Conservation (phyloP, 192 early-diverging fungal genomes). For the Gonapodya prolifera region DNA sequence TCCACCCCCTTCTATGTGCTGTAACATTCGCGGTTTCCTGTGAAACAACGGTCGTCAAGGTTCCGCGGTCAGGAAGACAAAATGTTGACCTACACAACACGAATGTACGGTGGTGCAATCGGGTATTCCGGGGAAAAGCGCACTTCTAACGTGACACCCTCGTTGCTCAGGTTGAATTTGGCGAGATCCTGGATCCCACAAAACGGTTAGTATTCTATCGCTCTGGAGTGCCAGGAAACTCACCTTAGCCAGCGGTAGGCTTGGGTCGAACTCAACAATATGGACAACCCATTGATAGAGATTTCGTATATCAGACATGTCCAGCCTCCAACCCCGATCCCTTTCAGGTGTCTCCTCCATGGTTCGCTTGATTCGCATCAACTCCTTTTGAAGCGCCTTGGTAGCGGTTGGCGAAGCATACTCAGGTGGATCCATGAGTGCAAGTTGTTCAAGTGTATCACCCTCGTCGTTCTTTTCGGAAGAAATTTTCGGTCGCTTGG, state of each 20-base stretch:
- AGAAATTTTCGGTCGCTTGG: too few relatives aligned
- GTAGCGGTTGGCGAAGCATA: too few relatives aligned
- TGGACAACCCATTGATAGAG: constrained; percentile 22
- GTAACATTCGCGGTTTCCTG: constrained; percentile 25
- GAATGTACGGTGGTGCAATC: constrained; percentile 21
- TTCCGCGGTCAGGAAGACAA: too few relatives aligned
- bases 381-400: too few relatives aligned
- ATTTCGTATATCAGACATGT: constrained; percentile 8
- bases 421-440: too few relatives aligned
- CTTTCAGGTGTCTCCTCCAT: background rate
- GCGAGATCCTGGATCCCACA: too few relatives aligned
- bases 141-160: constrained; percentile 15
- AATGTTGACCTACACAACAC: constrained; percentile 21
- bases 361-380: too few relatives aligned
- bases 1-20: constrained; percentile 26
- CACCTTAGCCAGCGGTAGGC: constrained; percentile 16
- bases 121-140: constrained; percentile 17
- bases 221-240: too few relatives aligned
- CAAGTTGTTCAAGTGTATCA: too few relatives aligned
- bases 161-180: constrained; percentile 11
- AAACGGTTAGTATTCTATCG: too few relatives aligned
- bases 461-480: too few relatives aligned
- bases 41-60: too few relatives aligned
- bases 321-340: constrained; percentile 10
- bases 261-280: constrained; percentile 14